A percentile compares a stretch with the other conserved stretches of the same genome.
Evolutionary conservation across 257 asterid genomes (phyloP).

Genomic region (Ligustrum vulgare): DNA sequence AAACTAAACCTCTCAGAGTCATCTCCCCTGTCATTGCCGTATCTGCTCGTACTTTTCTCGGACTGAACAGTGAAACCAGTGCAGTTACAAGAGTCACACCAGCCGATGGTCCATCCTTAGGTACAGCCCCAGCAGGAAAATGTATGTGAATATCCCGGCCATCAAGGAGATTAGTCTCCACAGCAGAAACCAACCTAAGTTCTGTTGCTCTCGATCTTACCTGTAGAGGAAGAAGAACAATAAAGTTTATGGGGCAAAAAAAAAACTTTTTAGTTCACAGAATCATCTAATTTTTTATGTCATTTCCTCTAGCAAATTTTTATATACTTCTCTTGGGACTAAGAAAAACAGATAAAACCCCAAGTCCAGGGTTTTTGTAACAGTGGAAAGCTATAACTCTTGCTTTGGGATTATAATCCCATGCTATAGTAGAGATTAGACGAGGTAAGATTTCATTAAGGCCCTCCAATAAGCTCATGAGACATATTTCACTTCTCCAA

Average conservation of each 20-base stretch:
- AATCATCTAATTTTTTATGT: not conserved
- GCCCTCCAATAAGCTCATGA: not conserved
- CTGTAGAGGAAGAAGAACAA: conserved; percentile 37
- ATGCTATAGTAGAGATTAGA: not conserved
- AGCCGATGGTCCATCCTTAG: conserved; percentile 99
- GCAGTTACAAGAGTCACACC: conserved; percentile 98
- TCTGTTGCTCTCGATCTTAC: conserved; percentile 94
- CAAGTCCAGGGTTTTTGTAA: not conserved
- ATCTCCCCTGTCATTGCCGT: conserved; percentile 99
- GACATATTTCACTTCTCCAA: not conserved
- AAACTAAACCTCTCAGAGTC: conserved; percentile 92
- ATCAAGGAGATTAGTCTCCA: conserved; percentile 74
- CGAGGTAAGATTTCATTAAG: not conserved
- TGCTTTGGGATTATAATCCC: not conserved
- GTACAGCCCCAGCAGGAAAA: conserved; percentile 99
- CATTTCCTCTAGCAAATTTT: not conserved
- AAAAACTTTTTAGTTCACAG: not conserved
- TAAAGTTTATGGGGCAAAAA: not conserved
- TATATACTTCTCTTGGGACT: not conserved
- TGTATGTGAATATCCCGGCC: conserved; percentile 95
- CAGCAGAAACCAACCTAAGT: conserved; percentile 67
- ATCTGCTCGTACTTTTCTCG: conserved; percentile 90
- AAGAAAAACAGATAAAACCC: not conserved
- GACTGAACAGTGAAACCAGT: conserved; percentile 95
- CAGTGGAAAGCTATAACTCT: not conserved